Evolutionary conservation across 495 filamentous ascomycete genomes (phyloP).

Genomic region (Penicillium nucicola): DNA sequence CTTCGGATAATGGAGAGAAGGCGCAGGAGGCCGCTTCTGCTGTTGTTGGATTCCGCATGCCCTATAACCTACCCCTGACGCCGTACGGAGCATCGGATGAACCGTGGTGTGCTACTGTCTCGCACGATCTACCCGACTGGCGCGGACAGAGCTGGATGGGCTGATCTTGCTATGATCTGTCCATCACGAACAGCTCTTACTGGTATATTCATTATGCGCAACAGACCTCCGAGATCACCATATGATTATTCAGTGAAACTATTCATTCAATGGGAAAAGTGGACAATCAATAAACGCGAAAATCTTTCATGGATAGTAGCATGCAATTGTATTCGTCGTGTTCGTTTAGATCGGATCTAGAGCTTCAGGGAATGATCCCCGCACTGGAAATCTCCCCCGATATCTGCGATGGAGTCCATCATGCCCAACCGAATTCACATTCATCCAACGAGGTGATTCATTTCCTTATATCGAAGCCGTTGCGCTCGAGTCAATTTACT

Average conservation of each 20-base stretch:
- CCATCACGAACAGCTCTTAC: too few species aligned
- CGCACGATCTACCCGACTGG: conserved; percentile 65
- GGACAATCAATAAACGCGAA: too few species aligned
- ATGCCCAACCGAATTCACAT: too few species aligned
- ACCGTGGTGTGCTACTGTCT: conserved; percentile 75
- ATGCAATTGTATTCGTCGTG: conserved; percentile 7
- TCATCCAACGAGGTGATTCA: too few species aligned
- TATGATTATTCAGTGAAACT: too few species aligned
- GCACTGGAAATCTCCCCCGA: too few species aligned
- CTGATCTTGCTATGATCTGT: not conserved
- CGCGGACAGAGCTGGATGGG: conserved; percentile 55
- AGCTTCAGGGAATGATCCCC: not conserved
- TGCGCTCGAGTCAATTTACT: conserved; percentile 5
- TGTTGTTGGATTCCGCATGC: conserved; percentile 69
- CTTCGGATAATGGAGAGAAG: not conserved
- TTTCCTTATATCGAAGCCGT: not conserved
- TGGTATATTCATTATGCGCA: too few species aligned
- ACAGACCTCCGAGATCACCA: too few species aligned
- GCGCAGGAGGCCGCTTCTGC: conserved; percentile 1
- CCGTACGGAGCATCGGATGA: conserved; percentile 59
- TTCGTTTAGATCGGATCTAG: conserved; percentile 1
- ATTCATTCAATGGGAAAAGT: too few species aligned
- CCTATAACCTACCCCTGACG: conserved; percentile 76
- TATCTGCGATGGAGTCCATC: too few species aligned
- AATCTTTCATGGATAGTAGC: conserved; percentile 5